Evolutionary conservation across 148 eudicot genomes (phyloP).

Genomic region (Rhododendron ferrugineum): DNA sequence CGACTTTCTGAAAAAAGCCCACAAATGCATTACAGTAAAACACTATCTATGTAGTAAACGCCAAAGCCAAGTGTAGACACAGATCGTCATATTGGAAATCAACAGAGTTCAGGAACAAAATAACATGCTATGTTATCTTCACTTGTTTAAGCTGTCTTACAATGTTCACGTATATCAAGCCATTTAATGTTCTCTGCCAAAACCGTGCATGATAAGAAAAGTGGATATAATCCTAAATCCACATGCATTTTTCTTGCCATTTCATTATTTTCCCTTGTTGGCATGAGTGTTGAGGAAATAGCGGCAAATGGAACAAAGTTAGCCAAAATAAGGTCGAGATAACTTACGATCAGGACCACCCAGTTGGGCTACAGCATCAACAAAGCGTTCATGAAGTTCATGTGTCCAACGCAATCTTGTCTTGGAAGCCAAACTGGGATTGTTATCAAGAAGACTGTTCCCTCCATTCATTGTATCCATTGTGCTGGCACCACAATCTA

Average conservation of each 20-base stretch:
- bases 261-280: not conserved
- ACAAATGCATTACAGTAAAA: not conserved
- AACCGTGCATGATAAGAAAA: not conserved
- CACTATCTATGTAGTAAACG: not conserved
- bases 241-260: not conserved
- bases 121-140: not conserved
- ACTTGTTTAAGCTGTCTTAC: not conserved
- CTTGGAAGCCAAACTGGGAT: slow-evolving; percentile 44
- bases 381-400: slow-evolving; percentile 67
- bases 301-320: not conserved
- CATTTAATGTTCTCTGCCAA: not conserved
- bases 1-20: not conserved
- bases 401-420: slow-evolving; percentile 66
- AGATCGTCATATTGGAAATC: not conserved
- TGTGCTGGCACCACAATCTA: slow-evolving; percentile 19
- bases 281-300: not conserved
- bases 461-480: slow-evolving; percentile 28
- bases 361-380: slow-evolving; percentile 66
- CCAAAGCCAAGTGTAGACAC: not conserved
- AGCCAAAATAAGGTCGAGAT: slow-evolving; percentile 5
- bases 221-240: not conserved
- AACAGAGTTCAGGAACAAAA: not conserved
- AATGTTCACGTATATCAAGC: not conserved
- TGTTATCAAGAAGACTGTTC: slow-evolving; percentile 23
- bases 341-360: slow-evolving; percentile 71